Evolutionary conservation across 306 rosid genomes (phyloP), one percentile per base, ranked within the genome.

Genomic region (Vigna radiata): DNA sequence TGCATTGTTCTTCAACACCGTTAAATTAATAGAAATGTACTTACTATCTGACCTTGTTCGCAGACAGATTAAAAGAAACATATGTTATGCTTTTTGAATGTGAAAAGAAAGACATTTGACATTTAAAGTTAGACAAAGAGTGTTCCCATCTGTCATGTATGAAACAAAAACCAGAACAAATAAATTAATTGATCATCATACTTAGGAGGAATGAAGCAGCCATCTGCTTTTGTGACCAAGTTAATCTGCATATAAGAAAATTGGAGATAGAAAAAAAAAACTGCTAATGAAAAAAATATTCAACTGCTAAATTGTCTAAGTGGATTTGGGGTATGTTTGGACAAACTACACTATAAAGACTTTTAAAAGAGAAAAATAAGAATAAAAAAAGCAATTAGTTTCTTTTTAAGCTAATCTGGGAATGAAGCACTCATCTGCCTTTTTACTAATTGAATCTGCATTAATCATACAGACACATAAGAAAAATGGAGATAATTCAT

Each of bases 151-250:
- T 54, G 3, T 7, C 11, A 47, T 46, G 14, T 31, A 58, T n/a
- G 0, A 8, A 70, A 47, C 0, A 54, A 14, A 67, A 54, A 39
- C 31, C 6, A 21, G 55, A 27, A 56, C 48, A 68, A 36, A 78
- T 21, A 68, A 54, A 25, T 44, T 61, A 69, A 27, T 19, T 60
- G 19, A 47, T 49, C 39, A 80, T 33, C 81, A 25, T 77, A 86
- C 87, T 87, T 33, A 87, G 89, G 17, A 86, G 85, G 73, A 86
- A 80, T 68, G 83, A n/a, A 64, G 85, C 83, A 80, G 83, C 8
- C 19, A 55, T 16, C 41, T 83, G 78, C 70, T 83, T 86, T n/a
- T 86, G 85, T 19, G 89, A 86, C 89, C 85, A 86, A 55, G 83
- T 54, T 69, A 86, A 64, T 56, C 89, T 86, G 83, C 78, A 77